These are phyloP conservation scores for Rutidosis leptorrhynchoides DNA, from an alignment of 129 eudicot genomes.

Conservation along the genomic window DNA sequence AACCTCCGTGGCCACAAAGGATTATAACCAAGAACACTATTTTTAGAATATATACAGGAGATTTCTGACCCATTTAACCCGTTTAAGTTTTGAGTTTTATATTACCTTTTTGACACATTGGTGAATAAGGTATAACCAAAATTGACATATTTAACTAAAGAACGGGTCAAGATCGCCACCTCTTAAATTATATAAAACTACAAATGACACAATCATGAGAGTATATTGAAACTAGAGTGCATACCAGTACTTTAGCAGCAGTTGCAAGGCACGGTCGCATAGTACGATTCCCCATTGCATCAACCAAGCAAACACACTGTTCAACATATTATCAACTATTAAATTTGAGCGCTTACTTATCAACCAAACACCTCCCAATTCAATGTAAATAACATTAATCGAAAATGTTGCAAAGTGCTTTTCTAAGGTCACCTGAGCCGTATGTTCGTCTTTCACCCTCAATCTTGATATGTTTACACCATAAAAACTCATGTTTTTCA, in stretches of 20 bases:
- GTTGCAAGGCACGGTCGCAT: conserved; percentile 92
- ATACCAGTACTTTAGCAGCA: conserved; percentile 88
- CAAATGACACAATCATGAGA: conserved; percentile 9
- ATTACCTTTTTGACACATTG: neutral
- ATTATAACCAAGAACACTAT: no score
- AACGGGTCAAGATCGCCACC: neutral
- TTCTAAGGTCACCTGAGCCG: conserved; percentile 64
- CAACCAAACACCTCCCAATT: neutral
- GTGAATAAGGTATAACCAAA: neutral
- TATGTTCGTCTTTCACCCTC: conserved; percentile 60
- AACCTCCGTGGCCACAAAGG: no score
- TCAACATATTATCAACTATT: conserved; percentile 24
- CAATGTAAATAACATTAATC: conserved; percentile 5
- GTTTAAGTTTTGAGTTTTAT: no score
- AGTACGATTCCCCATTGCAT: conserved; percentile 84
- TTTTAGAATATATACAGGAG: neutral
- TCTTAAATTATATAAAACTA: neutral
- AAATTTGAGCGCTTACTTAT: conserved; percentile 12
- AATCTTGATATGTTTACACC: conserved; percentile 70
- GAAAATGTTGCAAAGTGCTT: neutral
- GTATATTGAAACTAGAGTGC: conserved; percentile 16
- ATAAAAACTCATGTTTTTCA: conserved; percentile 59
- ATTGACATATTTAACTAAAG: neutral
- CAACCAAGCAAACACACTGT: conserved; percentile 98
- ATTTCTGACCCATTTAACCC: neutral